These are phyloP conservation scores for Backusella luteola DNA, from an alignment of 192 early-diverging fungal species.

Conservation along the genomic window DNA sequence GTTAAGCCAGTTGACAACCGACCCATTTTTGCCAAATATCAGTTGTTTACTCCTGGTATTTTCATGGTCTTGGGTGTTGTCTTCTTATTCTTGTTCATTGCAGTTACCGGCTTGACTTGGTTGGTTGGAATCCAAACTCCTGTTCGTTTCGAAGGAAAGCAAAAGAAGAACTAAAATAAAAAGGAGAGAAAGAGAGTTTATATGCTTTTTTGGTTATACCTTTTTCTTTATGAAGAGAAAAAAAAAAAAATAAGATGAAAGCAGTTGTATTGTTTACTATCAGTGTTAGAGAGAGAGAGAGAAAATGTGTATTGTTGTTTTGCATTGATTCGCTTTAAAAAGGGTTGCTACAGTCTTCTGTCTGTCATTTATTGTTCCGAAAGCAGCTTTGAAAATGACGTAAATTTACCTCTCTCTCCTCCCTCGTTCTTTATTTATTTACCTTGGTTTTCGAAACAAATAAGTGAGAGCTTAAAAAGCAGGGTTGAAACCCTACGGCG, in stretches of 20 bases:
- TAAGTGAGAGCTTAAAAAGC: no score
- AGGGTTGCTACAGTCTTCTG: no score
- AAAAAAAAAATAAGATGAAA: background rate
- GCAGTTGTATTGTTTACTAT: background rate
- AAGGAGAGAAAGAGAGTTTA: background rate
- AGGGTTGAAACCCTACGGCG: no score
- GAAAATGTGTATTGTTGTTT: no score
- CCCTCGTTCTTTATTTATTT: no score
- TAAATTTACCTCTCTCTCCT: no score
- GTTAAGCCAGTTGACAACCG: background rate
- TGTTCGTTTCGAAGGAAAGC: constrained; percentile 31
- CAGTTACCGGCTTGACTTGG: constrained; percentile 33
- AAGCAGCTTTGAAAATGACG: no score
- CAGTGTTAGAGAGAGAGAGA: background rate
- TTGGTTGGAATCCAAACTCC: constrained; percentile 34
- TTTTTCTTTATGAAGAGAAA: background rate
- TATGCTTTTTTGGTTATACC: constrained; percentile 4
- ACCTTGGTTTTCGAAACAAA: no score
- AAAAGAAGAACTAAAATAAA: constrained; percentile 31
- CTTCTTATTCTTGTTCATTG: constrained; percentile 32
- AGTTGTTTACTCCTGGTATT: constrained; percentile 35
- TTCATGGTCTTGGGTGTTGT: constrained; percentile 33
- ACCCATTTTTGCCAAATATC: constrained; percentile 41
- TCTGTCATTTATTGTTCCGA: no score
- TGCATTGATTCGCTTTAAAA: no score